Percentiles rank a stretch among this genome's conserved stretches.
Conservation (phyloP, 176 grass and related monocot genomes). For the Oryza longistaminata region DNA sequence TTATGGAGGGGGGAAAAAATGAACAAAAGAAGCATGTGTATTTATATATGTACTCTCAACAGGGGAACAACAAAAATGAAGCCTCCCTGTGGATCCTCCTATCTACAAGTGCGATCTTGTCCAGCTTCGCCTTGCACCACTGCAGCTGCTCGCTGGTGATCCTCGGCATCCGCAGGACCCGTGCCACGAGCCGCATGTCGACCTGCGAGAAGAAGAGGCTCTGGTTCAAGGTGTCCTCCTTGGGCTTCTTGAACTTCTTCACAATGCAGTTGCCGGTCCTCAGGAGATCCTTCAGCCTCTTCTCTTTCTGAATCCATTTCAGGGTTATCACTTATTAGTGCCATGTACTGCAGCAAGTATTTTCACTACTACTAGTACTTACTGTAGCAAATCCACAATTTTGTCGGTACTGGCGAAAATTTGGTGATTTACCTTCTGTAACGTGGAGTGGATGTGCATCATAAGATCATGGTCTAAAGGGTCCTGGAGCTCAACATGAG, state of each 20-base stretch:
- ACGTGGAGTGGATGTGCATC: conserved; percentile 52
- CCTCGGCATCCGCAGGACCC: conserved; percentile 78
- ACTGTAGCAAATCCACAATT: conserved; percentile 18
- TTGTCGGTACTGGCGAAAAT: neutral
- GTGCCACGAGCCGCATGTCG: conserved; percentile 71
- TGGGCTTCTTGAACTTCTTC: conserved; percentile 97
- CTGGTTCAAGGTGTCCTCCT: conserved; percentile 79
- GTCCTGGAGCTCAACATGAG: conserved; percentile 72
- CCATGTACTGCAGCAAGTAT: neutral
- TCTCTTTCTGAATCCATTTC: conserved; percentile 68
- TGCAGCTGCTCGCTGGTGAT: conserved; percentile 84
- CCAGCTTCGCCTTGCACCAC: conserved; percentile 85
- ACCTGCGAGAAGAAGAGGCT: conserved; percentile 94
- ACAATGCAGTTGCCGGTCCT: conserved; percentile 87
- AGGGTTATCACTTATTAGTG: neutral
- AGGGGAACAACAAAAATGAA: conserved; percentile 97
- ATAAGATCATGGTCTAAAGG: conserved; percentile 67
- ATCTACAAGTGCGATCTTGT: conserved; percentile 71
- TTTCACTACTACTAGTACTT: neutral
- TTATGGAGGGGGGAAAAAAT: neutral
- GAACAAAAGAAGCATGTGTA: conserved; percentile 25
- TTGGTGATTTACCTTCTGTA: conserved; percentile 71
- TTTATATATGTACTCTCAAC: conserved; percentile 49
- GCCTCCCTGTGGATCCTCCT: conserved; percentile 89
- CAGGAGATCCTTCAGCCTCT: conserved; percentile 85